Evolutionary conservation across 1,139 yeast species (phyloP).

Genomic region (Suhomyces ambrosiae): DNA sequence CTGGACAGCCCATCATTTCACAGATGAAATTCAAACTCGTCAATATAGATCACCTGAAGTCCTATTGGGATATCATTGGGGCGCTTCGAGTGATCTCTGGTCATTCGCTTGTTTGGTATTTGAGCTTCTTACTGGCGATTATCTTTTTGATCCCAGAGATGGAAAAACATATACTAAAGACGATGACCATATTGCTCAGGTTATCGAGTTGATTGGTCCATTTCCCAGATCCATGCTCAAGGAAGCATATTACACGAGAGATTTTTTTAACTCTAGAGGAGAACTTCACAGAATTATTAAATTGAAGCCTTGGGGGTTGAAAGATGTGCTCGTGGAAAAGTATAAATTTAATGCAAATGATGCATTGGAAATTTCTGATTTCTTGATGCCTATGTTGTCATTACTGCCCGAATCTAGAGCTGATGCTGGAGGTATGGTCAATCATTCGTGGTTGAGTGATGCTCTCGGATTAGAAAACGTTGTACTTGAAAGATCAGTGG

Average conservation of each 20-base stretch:
- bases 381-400: constrained; percentile 71
- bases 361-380: constrained; percentile 44
- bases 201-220: constrained; percentile 48
- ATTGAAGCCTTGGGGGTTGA: constrained; percentile 52
- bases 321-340: constrained; percentile 49
- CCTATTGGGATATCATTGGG: constrained; percentile 52
- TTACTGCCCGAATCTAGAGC: constrained; percentile 71
- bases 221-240: constrained; percentile 47
- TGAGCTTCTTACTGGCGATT: constrained; percentile 52
- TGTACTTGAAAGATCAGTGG: constrained; percentile 46
- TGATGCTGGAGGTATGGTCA: constrained; percentile 43
- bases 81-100: constrained; percentile 53
- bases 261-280: constrained; percentile 40
- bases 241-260: constrained; percentile 45
- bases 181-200: constrained; percentile 54
- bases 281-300: constrained; percentile 33
- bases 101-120: constrained; percentile 50
- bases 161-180: constrained; percentile 51
- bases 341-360: constrained; percentile 37
- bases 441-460: constrained; percentile 45
- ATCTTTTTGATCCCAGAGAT: constrained; percentile 49
- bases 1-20: constrained; percentile 52
- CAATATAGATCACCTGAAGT: constrained; percentile 54
- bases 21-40: constrained; percentile 54
- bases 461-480: constrained; percentile 28